Evolutionary conservation across 352 stramenopile genomes (phyloP).

Genomic region (Plasmopara viticola): DNA sequence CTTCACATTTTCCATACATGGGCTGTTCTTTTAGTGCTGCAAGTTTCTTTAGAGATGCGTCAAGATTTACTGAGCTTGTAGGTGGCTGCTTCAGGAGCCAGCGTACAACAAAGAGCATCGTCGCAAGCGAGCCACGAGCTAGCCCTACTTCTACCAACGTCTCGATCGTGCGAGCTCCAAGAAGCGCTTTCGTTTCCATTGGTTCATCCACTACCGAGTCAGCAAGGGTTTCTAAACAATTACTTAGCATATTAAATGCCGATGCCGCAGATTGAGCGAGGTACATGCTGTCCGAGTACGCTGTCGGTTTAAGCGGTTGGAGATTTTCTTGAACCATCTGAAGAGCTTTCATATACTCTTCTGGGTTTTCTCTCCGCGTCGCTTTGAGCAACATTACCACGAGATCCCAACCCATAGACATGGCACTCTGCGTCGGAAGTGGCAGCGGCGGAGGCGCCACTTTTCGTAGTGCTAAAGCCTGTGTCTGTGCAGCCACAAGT

Average conservation of each 20-base stretch:
- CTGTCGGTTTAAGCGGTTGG: slow-evolving; percentile 61
- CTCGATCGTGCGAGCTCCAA: slow-evolving; percentile 58
- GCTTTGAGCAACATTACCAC: slow-evolving; percentile 65
- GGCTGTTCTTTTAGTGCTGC: slow-evolving; percentile 75
- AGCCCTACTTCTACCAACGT: slow-evolving; percentile 71
- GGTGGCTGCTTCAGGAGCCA: slow-evolving; percentile 66
- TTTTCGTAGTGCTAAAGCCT: slow-evolving; percentile 64
- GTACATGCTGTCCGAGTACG: slow-evolving; percentile 82
- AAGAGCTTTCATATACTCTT: slow-evolving; percentile 62
- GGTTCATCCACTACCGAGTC: slow-evolving; percentile 3
- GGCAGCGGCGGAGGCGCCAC: slow-evolving; percentile 62
- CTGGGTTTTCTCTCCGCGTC: slow-evolving; percentile 52
- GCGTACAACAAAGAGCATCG: slow-evolving; percentile 54
- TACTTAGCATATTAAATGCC: slow-evolving; percentile 69
- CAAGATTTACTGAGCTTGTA: slow-evolving; percentile 41
- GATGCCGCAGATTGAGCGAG: slow-evolving; percentile 61
- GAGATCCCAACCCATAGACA: slow-evolving; percentile 81
- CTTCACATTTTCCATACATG: slow-evolving; percentile 83
- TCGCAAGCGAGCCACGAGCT: slow-evolving; percentile 62
- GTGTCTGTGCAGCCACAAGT: slow-evolving; percentile 38
- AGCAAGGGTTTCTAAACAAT: slow-evolving; percentile 56
- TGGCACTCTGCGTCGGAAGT: slow-evolving; percentile 76
- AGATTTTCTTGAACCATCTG: slow-evolving; percentile 73
- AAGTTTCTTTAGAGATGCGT: slow-evolving; percentile 55
- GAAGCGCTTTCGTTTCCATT: slow-evolving; percentile 17